Conservation (phyloP, 768 basidiomycete genomes). For the Russula dissimulans region DNA sequence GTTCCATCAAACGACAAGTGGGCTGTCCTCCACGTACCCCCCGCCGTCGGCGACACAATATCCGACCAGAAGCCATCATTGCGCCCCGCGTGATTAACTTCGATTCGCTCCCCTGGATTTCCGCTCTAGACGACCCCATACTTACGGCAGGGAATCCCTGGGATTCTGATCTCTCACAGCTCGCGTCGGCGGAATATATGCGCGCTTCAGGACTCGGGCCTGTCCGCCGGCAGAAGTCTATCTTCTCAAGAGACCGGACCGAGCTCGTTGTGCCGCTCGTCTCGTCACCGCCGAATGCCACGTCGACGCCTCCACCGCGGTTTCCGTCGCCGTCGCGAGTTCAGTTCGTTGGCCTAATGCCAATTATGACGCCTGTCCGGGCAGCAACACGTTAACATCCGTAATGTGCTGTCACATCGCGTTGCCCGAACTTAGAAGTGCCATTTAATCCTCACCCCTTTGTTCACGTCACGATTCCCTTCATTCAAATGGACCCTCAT, state of each 20-base stretch:
- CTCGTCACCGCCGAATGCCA: background rate
- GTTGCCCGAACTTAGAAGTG: slow-evolving; percentile 5
- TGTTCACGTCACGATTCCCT: slow-evolving; percentile 15
- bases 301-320: slow-evolving; percentile 19
- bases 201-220: slow-evolving; percentile 11
- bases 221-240: slow-evolving; percentile 19
- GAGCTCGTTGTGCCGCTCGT: slow-evolving; percentile 6
- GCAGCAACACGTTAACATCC: background rate
- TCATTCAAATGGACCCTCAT: slow-evolving; percentile 15
- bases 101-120: slow-evolving; percentile 20
- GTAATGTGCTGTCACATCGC: background rate
- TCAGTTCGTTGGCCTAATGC: slow-evolving; percentile 19
- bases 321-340: slow-evolving; percentile 16
- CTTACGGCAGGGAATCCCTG: slow-evolving; percentile 12
- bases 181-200: slow-evolving; percentile 12
- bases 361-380: slow-evolving; percentile 16
- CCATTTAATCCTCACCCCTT: slow-evolving; percentile 11
- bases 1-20: slow-evolving; percentile 16
- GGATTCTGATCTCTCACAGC: slow-evolving; percentile 20
- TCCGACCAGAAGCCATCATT: slow-evolving; percentile 7
- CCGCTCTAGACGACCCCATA: slow-evolving; percentile 13
- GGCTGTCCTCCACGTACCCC: slow-evolving; percentile 17
- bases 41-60: slow-evolving; percentile 18
- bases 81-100: slow-evolving; percentile 11
- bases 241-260: slow-evolving; percentile 9